Evolutionary conservation across 23 red algal genomes (phyloP).

Genomic region (Cyanidiococcus yangmingshanensis): DNA sequence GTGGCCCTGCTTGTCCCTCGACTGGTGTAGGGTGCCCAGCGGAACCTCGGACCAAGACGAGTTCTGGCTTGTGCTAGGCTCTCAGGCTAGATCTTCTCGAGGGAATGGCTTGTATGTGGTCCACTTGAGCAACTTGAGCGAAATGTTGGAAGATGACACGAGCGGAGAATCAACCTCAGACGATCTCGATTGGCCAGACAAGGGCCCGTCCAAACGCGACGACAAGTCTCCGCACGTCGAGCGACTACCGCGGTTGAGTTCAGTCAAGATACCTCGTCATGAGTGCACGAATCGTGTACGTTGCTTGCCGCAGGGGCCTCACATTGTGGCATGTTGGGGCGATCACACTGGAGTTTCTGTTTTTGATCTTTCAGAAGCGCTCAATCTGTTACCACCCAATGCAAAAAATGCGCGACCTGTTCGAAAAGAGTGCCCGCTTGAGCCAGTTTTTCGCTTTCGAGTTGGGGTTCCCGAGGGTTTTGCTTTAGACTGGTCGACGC

Average conservation of each 20-base stretch:
- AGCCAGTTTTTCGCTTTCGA: slow-evolving; percentile 23
- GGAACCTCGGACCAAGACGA: not conserved
- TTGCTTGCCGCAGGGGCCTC: slow-evolving; percentile 48
- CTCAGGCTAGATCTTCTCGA: not conserved
- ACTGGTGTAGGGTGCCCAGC: slow-evolving; percentile 22
- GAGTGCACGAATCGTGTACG: slow-evolving; percentile 56
- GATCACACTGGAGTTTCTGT: slow-evolving; percentile 41
- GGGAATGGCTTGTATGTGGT: not conserved
- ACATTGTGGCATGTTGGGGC: slow-evolving; percentile 58
- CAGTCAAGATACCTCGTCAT: slow-evolving; percentile 33
- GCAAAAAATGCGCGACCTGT: slow-evolving; percentile 26
- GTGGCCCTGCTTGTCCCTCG: slow-evolving; percentile 72
- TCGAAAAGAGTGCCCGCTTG: too few relatives aligned
- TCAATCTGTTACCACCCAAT: slow-evolving; percentile 26
- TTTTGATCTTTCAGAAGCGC: slow-evolving; percentile 38
- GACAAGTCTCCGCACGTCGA: slow-evolving; percentile 24
- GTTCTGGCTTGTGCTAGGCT: not conserved
- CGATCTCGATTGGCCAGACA: slow-evolving; percentile 17
- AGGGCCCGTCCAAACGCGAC: slow-evolving; percentile 17
- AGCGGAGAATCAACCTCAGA: slow-evolving; percentile 19
- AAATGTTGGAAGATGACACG: too few relatives aligned
- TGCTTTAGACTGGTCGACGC: slow-evolving; percentile 62
- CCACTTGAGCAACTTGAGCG: not conserved
- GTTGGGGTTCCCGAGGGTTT: slow-evolving; percentile 59
- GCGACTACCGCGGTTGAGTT: slow-evolving; percentile 27